Evolutionary conservation across 768 basidiomycete genomes (phyloP).

Genomic region (Leucogyrophana mollusca): DNA sequence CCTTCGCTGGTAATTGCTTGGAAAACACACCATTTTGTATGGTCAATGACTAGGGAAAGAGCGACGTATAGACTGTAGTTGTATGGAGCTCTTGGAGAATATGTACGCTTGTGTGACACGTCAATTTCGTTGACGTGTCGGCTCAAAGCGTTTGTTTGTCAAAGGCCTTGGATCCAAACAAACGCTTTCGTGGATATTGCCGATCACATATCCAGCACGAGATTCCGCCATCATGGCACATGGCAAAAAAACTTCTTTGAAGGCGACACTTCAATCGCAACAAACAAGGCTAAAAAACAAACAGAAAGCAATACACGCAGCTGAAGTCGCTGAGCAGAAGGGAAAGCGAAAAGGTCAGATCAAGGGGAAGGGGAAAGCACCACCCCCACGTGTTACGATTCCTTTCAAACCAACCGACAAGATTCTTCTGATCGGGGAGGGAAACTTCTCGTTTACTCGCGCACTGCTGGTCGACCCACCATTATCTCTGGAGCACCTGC

Average conservation of each 20-base stretch:
- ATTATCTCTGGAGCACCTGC: conserved; percentile 47
- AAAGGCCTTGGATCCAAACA: conserved; percentile 28
- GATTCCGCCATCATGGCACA: conserved; percentile 37
- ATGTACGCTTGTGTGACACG: conserved; percentile 1
- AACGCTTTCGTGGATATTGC: conserved; percentile 5
- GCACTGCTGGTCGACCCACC: conserved; percentile 59
- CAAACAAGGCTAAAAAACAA: conserved; percentile 65
- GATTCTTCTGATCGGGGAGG: conserved; percentile 86
- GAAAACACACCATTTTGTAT: conserved; percentile 29
- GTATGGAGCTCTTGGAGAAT: conserved; percentile 1
- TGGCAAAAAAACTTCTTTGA: conserved; percentile 57
- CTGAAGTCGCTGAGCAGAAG: conserved; percentile 40
- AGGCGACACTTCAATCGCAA: conserved; percentile 66
- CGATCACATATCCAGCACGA: neutral
- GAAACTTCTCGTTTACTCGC: conserved; percentile 89
- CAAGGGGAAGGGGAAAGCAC: conserved; percentile 40
- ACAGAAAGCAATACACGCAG: conserved; percentile 55
- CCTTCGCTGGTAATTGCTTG: neutral
- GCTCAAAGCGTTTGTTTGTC: conserved; percentile 20
- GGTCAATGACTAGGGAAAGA: conserved; percentile 20
- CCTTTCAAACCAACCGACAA: conserved; percentile 66
- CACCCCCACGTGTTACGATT: conserved; percentile 44
- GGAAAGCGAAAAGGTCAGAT: conserved; percentile 30
- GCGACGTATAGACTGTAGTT: conserved; percentile 17
- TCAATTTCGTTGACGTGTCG: conserved; percentile 16